Conservation (phyloP, 257 asterid genomes). For the Voacanga thouarsii region DNA sequence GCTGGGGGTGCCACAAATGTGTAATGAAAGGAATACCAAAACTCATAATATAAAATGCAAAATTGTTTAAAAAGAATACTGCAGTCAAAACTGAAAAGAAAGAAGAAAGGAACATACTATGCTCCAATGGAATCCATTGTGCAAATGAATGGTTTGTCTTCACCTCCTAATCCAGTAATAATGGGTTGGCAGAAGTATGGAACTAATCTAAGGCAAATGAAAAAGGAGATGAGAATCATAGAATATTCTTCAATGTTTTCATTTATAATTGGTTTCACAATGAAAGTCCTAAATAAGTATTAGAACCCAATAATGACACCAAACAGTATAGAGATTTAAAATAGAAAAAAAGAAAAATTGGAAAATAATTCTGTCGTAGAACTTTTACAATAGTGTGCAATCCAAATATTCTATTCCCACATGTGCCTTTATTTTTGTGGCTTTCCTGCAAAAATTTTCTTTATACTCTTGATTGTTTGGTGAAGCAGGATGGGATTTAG, state of each 20-base stretch:
- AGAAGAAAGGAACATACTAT: constrained; percentile 46
- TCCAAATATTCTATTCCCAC: background rate
- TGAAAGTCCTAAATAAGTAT: too few species aligned
- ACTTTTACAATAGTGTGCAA: background rate
- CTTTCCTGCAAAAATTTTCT: background rate
- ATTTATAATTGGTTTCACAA: background rate
- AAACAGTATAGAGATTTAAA: too few species aligned
- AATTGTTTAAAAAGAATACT: background rate
- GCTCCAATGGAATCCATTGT: constrained; percentile 98
- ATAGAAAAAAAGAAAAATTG: background rate
- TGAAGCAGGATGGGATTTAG: background rate
- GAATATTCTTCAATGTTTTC: too few species aligned
- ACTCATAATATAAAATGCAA: background rate
- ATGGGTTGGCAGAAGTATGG: too few species aligned
- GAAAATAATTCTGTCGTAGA: background rate
- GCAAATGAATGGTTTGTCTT: too few species aligned
- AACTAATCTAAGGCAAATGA: too few species aligned
- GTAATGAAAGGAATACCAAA: background rate
- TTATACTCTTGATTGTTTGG: background rate
- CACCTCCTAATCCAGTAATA: too few species aligned
- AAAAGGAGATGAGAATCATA: too few species aligned
- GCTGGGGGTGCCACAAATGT: too few species aligned
- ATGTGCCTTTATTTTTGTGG: too few species aligned
- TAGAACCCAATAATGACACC: background rate
- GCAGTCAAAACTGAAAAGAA: too few species aligned